Evolutionary conservation across 768 basidiomycete genomes (phyloP).

Genomic region (Pholiota molesta): DNA sequence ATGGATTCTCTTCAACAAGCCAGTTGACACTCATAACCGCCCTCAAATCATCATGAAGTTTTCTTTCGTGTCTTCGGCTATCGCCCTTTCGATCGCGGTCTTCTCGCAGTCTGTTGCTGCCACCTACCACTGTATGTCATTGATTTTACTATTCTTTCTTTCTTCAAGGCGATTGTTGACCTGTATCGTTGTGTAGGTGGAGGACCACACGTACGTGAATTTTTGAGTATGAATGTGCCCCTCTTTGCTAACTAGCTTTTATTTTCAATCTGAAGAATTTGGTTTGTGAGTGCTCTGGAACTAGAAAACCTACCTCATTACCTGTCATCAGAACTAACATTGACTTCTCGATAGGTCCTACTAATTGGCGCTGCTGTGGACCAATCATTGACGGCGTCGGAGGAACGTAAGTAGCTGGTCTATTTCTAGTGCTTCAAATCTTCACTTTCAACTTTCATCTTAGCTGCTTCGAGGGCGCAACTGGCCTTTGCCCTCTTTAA

Average conservation of each 20-base stretch:
- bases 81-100: background rate
- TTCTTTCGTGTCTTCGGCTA: background rate
- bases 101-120: conserved; percentile 3
- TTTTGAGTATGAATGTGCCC: no score
- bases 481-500: conserved; percentile 16
- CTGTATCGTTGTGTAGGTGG: conserved; percentile 1
- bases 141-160: no score
- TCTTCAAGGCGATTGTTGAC: no score
- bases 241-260: background rate
- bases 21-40: background rate
- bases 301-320: background rate
- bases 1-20: background rate
- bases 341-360: conserved; percentile 7
- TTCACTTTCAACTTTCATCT: background rate
- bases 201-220: conserved; percentile 7
- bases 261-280: background rate
- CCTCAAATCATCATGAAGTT: background rate
- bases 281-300: background rate
- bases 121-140: conserved; percentile 9
- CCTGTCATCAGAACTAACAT: no score
- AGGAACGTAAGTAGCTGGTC: conserved; percentile 17
- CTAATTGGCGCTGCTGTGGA: conserved; percentile 21
- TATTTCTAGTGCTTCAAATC: background rate
- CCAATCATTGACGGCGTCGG: conserved; percentile 18
- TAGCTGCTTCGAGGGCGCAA: conserved; percentile 15